phyloP scores from a whole-genome alignment of 352 stramenopile species.

The Pythium biforme region DNA sequence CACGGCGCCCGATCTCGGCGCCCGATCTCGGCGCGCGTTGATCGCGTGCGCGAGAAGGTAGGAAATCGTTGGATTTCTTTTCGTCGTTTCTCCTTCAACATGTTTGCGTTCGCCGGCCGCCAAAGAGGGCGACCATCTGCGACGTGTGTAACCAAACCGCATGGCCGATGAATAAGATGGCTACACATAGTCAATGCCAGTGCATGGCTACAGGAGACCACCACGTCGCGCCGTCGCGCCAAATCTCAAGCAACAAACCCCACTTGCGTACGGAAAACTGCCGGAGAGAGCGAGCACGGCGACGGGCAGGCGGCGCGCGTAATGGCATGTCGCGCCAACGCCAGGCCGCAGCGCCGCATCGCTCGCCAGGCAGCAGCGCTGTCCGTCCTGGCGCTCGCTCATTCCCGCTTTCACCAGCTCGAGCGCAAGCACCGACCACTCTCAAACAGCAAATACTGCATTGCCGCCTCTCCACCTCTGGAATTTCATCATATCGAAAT shows the following conservation, averaged over 20 bases:
- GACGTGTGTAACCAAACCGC: constrained; percentile 19
- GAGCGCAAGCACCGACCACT: neutral
- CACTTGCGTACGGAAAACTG: neutral
- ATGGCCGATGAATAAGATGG: constrained; percentile 23
- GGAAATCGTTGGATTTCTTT: neutral
- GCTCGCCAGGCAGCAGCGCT: neutral
- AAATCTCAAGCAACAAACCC: neutral
- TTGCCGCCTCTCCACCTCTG: neutral
- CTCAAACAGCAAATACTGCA: neutral
- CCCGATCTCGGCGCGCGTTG: neutral
- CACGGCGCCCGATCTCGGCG: neutral
- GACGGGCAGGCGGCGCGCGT: neutral
- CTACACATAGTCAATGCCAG: constrained; percentile 24
- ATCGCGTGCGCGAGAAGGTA: neutral
- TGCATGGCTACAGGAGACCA: constrained; percentile 13
- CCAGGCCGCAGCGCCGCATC: neutral
- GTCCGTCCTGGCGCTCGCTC: neutral
- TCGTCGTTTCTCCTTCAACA: neutral
- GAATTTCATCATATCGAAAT: neutral
- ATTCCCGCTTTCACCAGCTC: constrained; percentile 10
- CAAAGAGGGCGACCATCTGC: constrained; percentile 7
- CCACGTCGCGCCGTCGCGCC: neutral
- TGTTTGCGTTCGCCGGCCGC: neutral
- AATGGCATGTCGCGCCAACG: constrained; percentile 1
- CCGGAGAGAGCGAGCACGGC: neutral